Conservation (phyloP, 2,329 filamentous ascomycete species). For the Aspergillus caelatus region DNA sequence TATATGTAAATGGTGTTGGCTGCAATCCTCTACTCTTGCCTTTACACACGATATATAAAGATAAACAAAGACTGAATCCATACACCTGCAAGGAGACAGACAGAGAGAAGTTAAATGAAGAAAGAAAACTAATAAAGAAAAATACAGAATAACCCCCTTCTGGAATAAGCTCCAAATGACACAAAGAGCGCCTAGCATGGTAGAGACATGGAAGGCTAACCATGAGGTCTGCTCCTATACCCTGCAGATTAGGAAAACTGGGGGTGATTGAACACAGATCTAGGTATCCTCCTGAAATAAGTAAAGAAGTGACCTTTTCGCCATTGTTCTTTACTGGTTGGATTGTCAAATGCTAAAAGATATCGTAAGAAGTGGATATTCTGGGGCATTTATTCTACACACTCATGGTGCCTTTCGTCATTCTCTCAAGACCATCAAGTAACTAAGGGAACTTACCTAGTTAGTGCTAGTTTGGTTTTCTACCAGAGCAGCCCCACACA, state of each 20-base stretch:
- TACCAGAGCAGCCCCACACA: neutral
- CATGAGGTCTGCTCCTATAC: neutral
- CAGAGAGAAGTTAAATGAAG: neutral
- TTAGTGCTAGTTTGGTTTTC: neutral
- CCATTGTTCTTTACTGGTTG: too few species aligned
- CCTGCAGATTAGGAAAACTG: neutral
- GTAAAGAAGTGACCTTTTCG: too few species aligned
- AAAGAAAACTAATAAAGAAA: neutral
- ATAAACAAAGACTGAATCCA: neutral
- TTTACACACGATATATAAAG: neutral
- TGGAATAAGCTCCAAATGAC: neutral
- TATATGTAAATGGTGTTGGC: too few species aligned
- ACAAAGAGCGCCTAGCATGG: neutral
- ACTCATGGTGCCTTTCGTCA: too few species aligned
- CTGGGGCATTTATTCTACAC: too few species aligned
- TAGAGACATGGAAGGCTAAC: neutral
- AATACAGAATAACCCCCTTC: neutral
- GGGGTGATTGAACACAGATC: too few species aligned
- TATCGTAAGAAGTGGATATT: too few species aligned
- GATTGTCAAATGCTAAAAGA: too few species aligned
- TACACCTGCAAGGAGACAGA: neutral
- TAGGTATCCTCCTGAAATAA: too few species aligned
- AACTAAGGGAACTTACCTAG: neutral
- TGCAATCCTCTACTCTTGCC: too few species aligned
- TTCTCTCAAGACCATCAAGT: too few species aligned